These are phyloP conservation scores for Albizia julibrissin DNA, from an alignment of 306 rosid genomes.

Conservation along the genomic window DNA sequence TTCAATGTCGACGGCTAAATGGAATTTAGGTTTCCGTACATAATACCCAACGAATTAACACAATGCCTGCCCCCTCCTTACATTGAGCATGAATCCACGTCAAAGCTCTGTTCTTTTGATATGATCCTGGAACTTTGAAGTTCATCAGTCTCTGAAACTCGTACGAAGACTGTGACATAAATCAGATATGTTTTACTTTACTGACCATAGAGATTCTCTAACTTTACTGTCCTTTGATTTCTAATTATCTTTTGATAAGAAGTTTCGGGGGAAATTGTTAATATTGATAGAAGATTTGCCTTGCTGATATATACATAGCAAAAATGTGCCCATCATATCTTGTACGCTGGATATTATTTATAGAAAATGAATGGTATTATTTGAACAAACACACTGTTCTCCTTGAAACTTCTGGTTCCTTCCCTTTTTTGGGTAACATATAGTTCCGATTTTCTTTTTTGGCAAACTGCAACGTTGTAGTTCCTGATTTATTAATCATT, in stretches of 20 bases:
- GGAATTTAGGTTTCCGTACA: background rate
- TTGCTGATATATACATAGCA: background rate
- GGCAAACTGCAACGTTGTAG: background rate
- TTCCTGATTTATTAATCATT: background rate
- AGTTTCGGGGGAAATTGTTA: background rate
- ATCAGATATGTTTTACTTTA: background rate
- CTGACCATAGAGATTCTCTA: background rate
- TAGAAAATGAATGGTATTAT: background rate
- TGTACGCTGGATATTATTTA: background rate
- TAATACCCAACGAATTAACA: background rate
- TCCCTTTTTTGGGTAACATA: background rate
- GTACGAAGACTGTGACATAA: background rate
- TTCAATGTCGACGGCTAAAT: background rate
- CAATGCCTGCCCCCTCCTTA: background rate
- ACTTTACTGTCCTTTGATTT: background rate
- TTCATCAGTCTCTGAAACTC: background rate
- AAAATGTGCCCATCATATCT: background rate
- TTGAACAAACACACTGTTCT: background rate
- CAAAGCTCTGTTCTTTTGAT: background rate
- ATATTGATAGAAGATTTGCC: background rate
- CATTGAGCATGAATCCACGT: background rate
- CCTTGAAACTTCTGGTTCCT: background rate
- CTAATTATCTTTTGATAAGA: background rate
- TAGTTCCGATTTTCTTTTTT: background rate
- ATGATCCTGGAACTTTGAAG: background rate